Percentiles rank a stretch among this genome's conserved stretches.
Conservation (phyloP, 169 alveolate species). For the Plasmodium fragile region DNA sequence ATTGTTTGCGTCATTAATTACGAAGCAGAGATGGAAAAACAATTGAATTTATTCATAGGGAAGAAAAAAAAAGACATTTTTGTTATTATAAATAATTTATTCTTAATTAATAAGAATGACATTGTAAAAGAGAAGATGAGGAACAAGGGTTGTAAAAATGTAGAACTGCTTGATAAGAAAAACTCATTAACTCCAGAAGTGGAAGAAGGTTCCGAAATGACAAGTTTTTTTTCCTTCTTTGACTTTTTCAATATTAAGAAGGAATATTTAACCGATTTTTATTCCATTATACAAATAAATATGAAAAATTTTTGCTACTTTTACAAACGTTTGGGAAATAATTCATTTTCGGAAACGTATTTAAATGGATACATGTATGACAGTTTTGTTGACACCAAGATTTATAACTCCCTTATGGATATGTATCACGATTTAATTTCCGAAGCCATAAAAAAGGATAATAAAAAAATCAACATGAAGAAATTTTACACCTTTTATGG, state of each 20-base stretch:
- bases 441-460: constrained; percentile 67
- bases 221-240: constrained; percentile 20
- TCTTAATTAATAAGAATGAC: constrained; percentile 39
- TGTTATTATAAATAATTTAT: constrained; percentile 62
- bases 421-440: constrained; percentile 50
- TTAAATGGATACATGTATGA: constrained; percentile 50
- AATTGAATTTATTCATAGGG: constrained; percentile 46
- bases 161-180: constrained; percentile 34
- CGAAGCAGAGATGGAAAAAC: constrained; percentile 61
- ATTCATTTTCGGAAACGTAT: constrained; percentile 31
- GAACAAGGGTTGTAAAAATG: constrained; percentile 27
- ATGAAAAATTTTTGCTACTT: constrained; percentile 55
- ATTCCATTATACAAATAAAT: constrained; percentile 68
- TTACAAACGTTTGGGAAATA: constrained; percentile 68
- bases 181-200: background rate
- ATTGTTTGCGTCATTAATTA: constrained; percentile 70
- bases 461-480: constrained; percentile 53
- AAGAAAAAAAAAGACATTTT: constrained; percentile 31
- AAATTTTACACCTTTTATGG: constrained; percentile 56
- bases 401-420: constrained; percentile 66
- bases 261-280: constrained; percentile 47
- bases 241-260: constrained; percentile 46
- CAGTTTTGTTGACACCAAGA: constrained; percentile 30
- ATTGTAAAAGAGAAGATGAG: constrained; percentile 9
- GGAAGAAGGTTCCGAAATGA: constrained; percentile 14